phyloP scores from a whole-genome alignment of 108 stramenopile species.

The Cyclotella choctawhatcheeana region DNA sequence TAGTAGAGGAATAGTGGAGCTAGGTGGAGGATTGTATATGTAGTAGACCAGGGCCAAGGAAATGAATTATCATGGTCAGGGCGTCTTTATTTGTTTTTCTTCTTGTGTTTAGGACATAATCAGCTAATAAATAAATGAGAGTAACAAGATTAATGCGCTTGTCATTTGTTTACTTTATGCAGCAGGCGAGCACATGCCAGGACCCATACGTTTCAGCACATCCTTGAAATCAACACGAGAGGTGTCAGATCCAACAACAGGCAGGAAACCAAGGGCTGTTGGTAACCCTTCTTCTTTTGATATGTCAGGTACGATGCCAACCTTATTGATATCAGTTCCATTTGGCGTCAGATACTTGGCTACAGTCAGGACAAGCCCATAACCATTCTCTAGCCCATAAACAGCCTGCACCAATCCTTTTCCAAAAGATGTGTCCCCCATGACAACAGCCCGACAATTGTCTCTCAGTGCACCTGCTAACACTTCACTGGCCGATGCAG shows the following conservation, averaged over 20 bases:
- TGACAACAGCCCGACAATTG: conserved; percentile 74
- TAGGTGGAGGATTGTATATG: not conserved
- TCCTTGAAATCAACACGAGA: conserved; percentile 76
- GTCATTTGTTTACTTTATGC: conserved; percentile 5
- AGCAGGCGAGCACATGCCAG: conserved; percentile 50
- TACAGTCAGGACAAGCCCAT: conserved; percentile 82
- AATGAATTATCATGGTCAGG: too few relatives aligned
- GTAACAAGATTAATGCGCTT: too few relatives aligned
- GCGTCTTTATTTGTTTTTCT: too few relatives aligned
- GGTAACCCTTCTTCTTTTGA: conserved; percentile 50
- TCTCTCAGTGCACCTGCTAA: conserved; percentile 82
- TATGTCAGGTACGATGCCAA: conserved; percentile 59
- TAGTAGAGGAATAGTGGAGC: not conserved
- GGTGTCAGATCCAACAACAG: conserved; percentile 67
- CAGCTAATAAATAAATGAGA: too few relatives aligned
- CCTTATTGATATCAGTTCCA: conserved; percentile 76
- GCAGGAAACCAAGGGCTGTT: conserved; percentile 57
- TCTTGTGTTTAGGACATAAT: too few relatives aligned
- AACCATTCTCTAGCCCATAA: conserved; percentile 67
- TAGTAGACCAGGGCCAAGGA: too few relatives aligned
- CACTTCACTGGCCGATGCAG: conserved; percentile 75
- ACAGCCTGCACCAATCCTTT: conserved; percentile 88
- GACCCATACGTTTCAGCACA: conserved; percentile 48
- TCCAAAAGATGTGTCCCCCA: conserved; percentile 73
- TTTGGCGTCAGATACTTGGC: conserved; percentile 82